Evolutionary conservation across 2,329 filamentous ascomycete genomes (phyloP), one percentile per base, ranked within the genome.

Genomic region (Claviceps sp.): DNA sequence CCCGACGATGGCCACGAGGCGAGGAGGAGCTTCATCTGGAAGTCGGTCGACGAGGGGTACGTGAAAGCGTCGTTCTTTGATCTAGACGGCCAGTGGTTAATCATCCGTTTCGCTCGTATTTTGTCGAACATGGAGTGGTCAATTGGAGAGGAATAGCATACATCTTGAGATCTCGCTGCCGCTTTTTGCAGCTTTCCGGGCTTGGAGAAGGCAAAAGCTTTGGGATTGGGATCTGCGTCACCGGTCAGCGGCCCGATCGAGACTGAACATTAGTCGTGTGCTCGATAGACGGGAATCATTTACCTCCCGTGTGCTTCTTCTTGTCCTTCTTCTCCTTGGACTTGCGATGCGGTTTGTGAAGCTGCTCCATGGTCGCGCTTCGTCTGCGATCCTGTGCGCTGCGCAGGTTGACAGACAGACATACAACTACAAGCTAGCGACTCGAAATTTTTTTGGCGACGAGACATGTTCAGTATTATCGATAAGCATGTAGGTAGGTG

Each of bases 301-400:
- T 62, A 80, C 79, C 81, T 65, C 81, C 82, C 44, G 82, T 68
- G 47, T 72, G 70, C 58, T 65, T 56, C 75, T 94, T 94, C 76
- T 94, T 95, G 70, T 93, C 87, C 70, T 95, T 96, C 76, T 94
- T 95, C 71, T 93, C 87, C 70, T 95, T 96, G 34, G 83, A 73
- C 63, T 87, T 83, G 63, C 90, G 79, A 75, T 97, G 91, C 62
- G 89, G 80, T 70, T 88, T 83, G 64, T 97, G 89, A 45, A 77
- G 90, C 56, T 89, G 79, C 66, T 90, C 86, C 86, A 89, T 90
- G 60, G 57, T 54, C 52, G 50, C 51, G 38, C 51, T 43, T 46
- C 30, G 17, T 47, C 34, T 47, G 47, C 34, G 17, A 51, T 37
- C 45, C 46, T 53, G 48, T 43, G 48, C 38, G n/a, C 43, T 45